A percentile compares a stretch with the other conserved stretches of the same genome.
phyloP scores from a whole-genome alignment of 2,329 filamentous ascomycete species.

The Penicillium expansum region DNA sequence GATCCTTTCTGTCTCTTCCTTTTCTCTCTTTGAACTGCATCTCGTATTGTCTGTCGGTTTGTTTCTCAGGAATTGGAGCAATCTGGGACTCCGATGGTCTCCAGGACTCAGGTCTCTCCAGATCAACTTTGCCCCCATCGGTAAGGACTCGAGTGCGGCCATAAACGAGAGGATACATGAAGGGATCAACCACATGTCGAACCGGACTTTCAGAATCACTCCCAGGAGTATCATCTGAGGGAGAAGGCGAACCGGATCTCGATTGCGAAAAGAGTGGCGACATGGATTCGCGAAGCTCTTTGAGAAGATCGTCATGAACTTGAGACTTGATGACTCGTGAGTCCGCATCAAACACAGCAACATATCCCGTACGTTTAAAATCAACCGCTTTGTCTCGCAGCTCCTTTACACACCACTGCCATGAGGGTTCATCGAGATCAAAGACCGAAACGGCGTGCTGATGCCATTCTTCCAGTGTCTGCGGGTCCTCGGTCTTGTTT shows the following conservation, averaged over 20 bases:
- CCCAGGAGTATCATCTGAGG: background rate
- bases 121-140: slow-evolving; percentile 2
- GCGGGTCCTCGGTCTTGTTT: slow-evolving; percentile 3
- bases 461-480: slow-evolving; percentile 7
- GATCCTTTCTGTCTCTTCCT: background rate
- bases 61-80: slow-evolving; percentile 1
- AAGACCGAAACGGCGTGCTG: slow-evolving; percentile 5
- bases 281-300: slow-evolving; percentile 4
- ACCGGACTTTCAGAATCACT: background rate
- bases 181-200: slow-evolving; percentile 7
- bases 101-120: slow-evolving; percentile 4
- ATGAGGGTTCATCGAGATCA: slow-evolving; percentile 5
- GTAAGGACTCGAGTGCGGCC: slow-evolving; percentile 6
- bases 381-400: slow-evolving; percentile 4
- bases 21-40: slow-evolving; percentile 1
- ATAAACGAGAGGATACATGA: slow-evolving; percentile 6
- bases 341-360: slow-evolving; percentile 6
- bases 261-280: slow-evolving; percentile 3
- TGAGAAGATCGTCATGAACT: slow-evolving; percentile 1
- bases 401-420: slow-evolving; percentile 11
- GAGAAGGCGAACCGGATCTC: background rate
- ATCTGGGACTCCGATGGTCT: background rate
- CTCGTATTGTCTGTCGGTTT: background rate
- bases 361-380: slow-evolving; percentile 7
- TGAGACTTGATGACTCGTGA: slow-evolving; percentile 7